These are phyloP conservation scores for Closterium sp. DNA, from an alignment of 139 green algal genomes.

Conservation along the genomic window DNA sequence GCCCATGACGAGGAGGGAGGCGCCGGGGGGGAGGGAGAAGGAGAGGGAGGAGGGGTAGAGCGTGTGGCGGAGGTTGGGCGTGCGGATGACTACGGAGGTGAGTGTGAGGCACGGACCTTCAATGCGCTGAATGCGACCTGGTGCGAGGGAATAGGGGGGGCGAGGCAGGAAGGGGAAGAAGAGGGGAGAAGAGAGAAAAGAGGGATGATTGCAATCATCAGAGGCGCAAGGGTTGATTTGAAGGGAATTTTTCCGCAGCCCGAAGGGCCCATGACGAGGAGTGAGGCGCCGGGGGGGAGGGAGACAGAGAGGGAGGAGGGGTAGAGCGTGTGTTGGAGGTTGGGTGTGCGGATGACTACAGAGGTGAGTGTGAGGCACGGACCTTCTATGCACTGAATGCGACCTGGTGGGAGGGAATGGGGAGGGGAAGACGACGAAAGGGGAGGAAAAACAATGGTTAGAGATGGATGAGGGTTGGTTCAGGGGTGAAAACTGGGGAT, in stretches of 20 bases:
- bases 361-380: conserved; percentile 16
- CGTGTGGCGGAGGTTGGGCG: conserved; percentile 38
- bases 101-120: conserved; percentile 12
- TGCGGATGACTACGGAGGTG: conserved; percentile 43
- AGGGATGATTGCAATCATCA: conserved; percentile 17
- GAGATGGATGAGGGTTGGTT: too few species aligned
- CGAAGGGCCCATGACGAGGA: conserved; percentile 72
- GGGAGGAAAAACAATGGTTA: background rate
- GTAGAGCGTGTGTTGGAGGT: conserved; percentile 25
- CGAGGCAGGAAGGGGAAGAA: background rate
- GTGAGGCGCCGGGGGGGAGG: conserved; percentile 54
- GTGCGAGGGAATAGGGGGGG: background rate
- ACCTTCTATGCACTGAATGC: background rate
- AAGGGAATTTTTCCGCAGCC: conserved; percentile 72
- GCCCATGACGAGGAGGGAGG: conserved; percentile 73
- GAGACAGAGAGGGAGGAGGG: conserved; percentile 50
- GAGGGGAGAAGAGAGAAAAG: background rate
- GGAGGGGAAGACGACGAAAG: background rate
- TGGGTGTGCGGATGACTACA: conserved; percentile 52
- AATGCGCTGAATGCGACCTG: conserved; percentile 13
- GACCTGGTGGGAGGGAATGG: background rate
- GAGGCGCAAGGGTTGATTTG: background rate
- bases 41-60: conserved; percentile 46
- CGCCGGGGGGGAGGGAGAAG: conserved; percentile 50
- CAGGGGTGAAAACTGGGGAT: too few species aligned